Conservation (phyloP, 768 basidiomycete species). For the Pleurotus cornucopiae region DNA sequence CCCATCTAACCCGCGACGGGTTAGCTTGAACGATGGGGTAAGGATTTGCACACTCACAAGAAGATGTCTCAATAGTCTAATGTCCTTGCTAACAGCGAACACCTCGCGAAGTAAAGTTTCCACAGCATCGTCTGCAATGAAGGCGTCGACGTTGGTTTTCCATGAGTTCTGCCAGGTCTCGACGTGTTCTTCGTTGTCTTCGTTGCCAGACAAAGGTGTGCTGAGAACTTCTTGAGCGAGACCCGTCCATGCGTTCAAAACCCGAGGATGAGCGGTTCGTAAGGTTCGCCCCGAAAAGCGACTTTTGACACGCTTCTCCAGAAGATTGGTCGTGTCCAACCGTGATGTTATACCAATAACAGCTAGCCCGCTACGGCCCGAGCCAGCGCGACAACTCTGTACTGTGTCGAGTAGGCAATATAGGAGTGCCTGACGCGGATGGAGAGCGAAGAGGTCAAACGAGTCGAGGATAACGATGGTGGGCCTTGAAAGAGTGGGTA, state of each 20-base stretch:
- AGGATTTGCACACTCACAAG: constrained; percentile 41
- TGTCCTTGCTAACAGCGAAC: constrained; percentile 57
- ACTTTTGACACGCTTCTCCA: constrained; percentile 97
- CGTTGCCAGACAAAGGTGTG: constrained; percentile 18
- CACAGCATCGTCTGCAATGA: constrained; percentile 47
- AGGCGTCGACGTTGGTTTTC: constrained; percentile 50
- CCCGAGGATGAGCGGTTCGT: constrained; percentile 61
- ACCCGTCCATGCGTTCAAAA: constrained; percentile 43
- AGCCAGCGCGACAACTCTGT: constrained; percentile 71
- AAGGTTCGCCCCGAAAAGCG: constrained; percentile 92
- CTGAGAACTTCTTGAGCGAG: constrained; percentile 46
- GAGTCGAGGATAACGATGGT: constrained; percentile 84
- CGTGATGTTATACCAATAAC: constrained; percentile 86
- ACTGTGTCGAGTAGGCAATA: constrained; percentile 96
- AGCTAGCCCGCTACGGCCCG: constrained; percentile 63
- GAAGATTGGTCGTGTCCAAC: constrained; percentile 79
- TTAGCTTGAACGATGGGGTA: neutral
- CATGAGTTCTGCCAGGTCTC: constrained; percentile 61
- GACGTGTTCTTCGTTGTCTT: constrained; percentile 17
- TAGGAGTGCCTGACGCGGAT: constrained; percentile 87
- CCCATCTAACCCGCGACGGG: constrained; percentile 30
- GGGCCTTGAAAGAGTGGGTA: constrained; percentile 77
- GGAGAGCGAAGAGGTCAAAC: constrained; percentile 90
- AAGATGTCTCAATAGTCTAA: constrained; percentile 52
- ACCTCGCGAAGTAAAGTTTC: constrained; percentile 49